Base-by-base conservation (phyloP, 2,329 filamentous ascomycete species). In the Ophidiomyces ophidiicola region DNA sequence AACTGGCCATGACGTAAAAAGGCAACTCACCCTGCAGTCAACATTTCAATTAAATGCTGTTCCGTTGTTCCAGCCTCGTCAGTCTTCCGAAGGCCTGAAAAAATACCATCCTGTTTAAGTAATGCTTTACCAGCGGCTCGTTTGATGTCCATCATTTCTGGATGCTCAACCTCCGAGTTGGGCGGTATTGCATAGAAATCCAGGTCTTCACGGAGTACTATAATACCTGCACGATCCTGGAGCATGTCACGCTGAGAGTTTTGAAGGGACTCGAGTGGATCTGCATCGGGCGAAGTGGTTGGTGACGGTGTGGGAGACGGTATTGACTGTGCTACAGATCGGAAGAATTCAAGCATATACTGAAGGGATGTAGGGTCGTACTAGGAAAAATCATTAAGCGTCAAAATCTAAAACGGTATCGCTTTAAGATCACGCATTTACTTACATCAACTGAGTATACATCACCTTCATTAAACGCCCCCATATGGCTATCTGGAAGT, bases 341-440 rank as follows among this genome's bases (percentile, higher is more conserved):
- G 82, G 69, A 98, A 98, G 64, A 98, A 98, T 54, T 94, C 88
- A 48, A 98, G 76, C 90, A 98, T 98, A 67, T 96, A 98, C 64
- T 96, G 86, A 40, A 98, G 75, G 33, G 88, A 96, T 38, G 80
- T 79, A 17, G 90, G 88, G 62, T 98, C 90, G 66, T 96, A 98
- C 90, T 98, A 51, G 63, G 65, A 51, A 44, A 52, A 30, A 46
- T n/a, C n/a, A n/a, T 42, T 34, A 49, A 48, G 45, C 41, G 38
- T 44, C 30, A 34, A 33, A 25, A 33, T 12, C 19, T 19, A 12
- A 20, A 4, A 10, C n/a, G 12, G 20, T 14, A 25, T 18, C 15
- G 18, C 6, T 24, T 24, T 32, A 5, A 23, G 8, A 14, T n/a
- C 7, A 39, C 20, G 3, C 14, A 18, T 7, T 7, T 21, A 77